Evolutionary conservation across 2,329 filamentous ascomycete species (phyloP).

Genomic region (Ophiostoma perfectum): DNA sequence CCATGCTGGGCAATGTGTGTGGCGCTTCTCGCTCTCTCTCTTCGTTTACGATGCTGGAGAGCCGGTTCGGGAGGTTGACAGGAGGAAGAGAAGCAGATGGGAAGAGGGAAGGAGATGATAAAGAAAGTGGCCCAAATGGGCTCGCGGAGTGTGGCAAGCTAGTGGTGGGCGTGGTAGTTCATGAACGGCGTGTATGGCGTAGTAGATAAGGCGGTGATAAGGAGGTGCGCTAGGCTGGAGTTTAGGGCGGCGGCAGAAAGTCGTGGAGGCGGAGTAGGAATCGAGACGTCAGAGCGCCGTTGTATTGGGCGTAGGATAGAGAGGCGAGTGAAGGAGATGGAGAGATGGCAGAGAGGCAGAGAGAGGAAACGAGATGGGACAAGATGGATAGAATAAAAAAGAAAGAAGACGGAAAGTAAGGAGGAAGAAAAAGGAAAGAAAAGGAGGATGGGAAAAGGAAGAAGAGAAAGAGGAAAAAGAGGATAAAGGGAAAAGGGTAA

Average conservation of each 20-base stretch:
- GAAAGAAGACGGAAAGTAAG: not conserved
- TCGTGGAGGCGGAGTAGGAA: slow-evolving; percentile 1
- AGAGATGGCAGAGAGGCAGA: not conserved
- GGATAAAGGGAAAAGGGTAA: not conserved
- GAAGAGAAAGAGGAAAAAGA: not conserved
- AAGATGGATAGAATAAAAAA: not conserved
- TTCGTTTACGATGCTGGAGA: not conserved
- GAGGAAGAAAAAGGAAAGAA: not conserved
- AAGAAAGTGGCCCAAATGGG: slow-evolving; percentile 23
- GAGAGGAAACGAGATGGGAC: not conserved
- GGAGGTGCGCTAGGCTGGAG: slow-evolving; percentile 16
- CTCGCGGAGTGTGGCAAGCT: slow-evolving; percentile 22
- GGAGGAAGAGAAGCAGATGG: slow-evolving; percentile 3
- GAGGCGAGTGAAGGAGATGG: slow-evolving; percentile 9
- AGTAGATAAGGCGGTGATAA: slow-evolving; percentile 26
- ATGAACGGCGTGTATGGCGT: slow-evolving; percentile 21
- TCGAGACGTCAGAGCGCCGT: not conserved
- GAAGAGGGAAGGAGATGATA: not conserved
- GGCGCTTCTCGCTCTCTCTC: not conserved
- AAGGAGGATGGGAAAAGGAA: not conserved
- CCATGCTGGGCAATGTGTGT: slow-evolving; percentile 20
- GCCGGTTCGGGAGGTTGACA: not conserved
- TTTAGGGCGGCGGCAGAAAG: slow-evolving; percentile 4
- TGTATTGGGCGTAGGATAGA: not conserved
- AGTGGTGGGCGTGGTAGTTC: slow-evolving; percentile 19